Evolutionary conservation across 352 stramenopile genomes (phyloP), one percentile per base, ranked within the genome.

Genomic region (Globisporangium solare): DNA sequence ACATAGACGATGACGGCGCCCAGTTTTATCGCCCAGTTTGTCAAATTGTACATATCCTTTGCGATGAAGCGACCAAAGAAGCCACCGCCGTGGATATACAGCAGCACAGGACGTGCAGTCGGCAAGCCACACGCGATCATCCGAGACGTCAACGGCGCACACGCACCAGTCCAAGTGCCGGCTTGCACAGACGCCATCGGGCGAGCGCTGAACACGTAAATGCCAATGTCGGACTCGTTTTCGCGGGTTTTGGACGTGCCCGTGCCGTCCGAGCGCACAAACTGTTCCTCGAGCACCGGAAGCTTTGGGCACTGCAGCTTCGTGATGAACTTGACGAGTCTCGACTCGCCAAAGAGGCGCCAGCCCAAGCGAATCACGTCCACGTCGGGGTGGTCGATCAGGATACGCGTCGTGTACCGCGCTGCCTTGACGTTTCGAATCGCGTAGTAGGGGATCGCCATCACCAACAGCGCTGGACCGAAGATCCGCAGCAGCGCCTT

Each of bases 1-100:
- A 95, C 76, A 66, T 94, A 95, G 52, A 95, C 83, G 42, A 96
- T 90, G 11, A 94, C 81, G 2, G 73, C 81, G n/a, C 84, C 80
- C 12, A 94, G 68, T 11, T 65, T 67, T 10, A 70, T 68, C 0
- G 82, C 81, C 88, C 86, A 95, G 21, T 70, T 61, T 1, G 77
- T 88, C 54, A 94, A 48, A 42, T 88, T 92, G 47, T 87, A 73
- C 10, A 85, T 83, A 56, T 95, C 86, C 51, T 91, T 92, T 11
- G 83, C 85, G 54, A 95, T 88, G 61, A 94, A 94, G n/a, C 83
- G 76, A 0, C 81, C 85, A 43, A 96, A 93, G 58, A 94, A 96
- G 2, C 85, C 87, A 12, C 87, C 87, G 20, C 87, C 87, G 45
- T 96, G 87, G 35, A 95, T 85, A 52, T 96, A 96, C 12, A 96